A percentile compares a stretch with the other conserved stretches of the same genome.
These are phyloP conservation scores for Gossypium raimondii DNA, from an alignment of 345 rosid genomes.

Conservation along the genomic window DNA sequence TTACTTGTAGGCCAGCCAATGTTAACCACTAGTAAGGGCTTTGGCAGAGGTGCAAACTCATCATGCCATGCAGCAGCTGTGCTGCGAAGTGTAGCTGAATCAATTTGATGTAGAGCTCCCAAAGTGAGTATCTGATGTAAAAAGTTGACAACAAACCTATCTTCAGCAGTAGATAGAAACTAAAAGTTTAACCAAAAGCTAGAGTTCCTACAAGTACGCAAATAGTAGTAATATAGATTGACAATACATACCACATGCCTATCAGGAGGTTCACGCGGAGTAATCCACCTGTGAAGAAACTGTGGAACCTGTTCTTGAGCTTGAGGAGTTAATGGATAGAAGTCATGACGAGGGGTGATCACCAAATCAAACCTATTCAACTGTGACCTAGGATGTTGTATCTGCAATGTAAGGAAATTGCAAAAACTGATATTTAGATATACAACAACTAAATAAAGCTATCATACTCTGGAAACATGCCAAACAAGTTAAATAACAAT, in stretches of 20 bases:
- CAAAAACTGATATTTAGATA: not conserved
- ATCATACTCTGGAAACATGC: not conserved
- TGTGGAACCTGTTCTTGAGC: conserved; percentile 76
- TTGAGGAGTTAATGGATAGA: conserved; percentile 75
- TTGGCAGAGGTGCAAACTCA: conserved; percentile 82
- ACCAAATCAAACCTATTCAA: conserved; percentile 91
- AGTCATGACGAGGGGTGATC: conserved; percentile 89
- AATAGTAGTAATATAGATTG: not conserved
- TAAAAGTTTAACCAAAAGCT: conserved; percentile 3
- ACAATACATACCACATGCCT: conserved; percentile 57
- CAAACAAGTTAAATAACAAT: not conserved
- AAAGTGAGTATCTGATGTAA: conserved; percentile 64
- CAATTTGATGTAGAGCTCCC: conserved; percentile 91
- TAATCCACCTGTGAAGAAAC: conserved; percentile 72
- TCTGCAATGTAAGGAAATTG: conserved; percentile 39
- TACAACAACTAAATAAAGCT: not conserved
- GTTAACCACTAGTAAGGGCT: conserved; percentile 88
- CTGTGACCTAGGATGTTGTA: conserved; percentile 89
- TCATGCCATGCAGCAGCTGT: conserved; percentile 91
- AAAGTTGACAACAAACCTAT: not conserved
- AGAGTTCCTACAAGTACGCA: conserved; percentile 9
- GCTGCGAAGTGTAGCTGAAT: conserved; percentile 74
- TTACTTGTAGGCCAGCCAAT: conserved; percentile 88
- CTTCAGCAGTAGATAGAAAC: conserved; percentile 3
- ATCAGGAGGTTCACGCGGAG: conserved; percentile 75